These are phyloP conservation scores for Chlorencoelia australis DNA, from an alignment of 2,329 filamentous ascomycete genomes.

Conservation along the genomic window DNA sequence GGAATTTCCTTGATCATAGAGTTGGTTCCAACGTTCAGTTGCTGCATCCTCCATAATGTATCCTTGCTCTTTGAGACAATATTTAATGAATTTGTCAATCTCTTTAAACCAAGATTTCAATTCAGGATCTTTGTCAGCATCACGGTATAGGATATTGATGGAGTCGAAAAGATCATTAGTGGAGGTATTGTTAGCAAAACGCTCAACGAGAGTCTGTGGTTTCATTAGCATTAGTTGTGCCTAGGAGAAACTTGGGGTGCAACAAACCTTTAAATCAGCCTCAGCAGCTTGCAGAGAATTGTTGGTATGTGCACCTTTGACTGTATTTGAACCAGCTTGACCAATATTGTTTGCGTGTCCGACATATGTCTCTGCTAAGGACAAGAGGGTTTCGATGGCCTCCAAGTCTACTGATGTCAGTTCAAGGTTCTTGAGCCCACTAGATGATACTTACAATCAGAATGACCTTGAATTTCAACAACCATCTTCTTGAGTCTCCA, in stretches of 20 bases:
- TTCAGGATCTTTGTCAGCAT: conserved; percentile 79
- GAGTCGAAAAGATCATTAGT: conserved; percentile 76
- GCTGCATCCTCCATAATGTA: conserved; percentile 79
- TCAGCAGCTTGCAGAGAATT: conserved; percentile 61
- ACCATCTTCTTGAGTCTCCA: conserved; percentile 97
- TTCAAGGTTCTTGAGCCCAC: not conserved
- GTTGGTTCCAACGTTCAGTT: conserved; percentile 68
- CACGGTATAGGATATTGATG: conserved; percentile 74
- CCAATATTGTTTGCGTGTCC: conserved; percentile 59
- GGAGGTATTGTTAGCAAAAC: conserved; percentile 91
- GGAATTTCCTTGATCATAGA: conserved; percentile 79
- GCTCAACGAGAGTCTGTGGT: conserved; percentile 67
- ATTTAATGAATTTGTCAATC: conserved; percentile 68
- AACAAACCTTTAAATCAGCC: conserved; percentile 53
- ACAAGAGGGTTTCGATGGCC: conserved; percentile 80
- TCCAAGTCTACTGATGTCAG: conserved; percentile 51
- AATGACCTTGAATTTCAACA: conserved; percentile 89
- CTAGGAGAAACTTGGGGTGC: not conserved
- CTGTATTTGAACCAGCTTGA: conserved; percentile 53
- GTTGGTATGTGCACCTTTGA: conserved; percentile 61
- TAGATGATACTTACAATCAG: conserved; percentile 54
- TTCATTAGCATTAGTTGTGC: conserved; percentile 28
- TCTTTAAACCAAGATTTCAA: conserved; percentile 82
- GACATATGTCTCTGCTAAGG: conserved; percentile 75
- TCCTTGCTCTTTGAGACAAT: conserved; percentile 78